Evolutionary conservation across 2,329 filamentous ascomycete species (phyloP), one percentile per base, ranked within the genome.

Genomic region (Talaromyces funiculosus): DNA sequence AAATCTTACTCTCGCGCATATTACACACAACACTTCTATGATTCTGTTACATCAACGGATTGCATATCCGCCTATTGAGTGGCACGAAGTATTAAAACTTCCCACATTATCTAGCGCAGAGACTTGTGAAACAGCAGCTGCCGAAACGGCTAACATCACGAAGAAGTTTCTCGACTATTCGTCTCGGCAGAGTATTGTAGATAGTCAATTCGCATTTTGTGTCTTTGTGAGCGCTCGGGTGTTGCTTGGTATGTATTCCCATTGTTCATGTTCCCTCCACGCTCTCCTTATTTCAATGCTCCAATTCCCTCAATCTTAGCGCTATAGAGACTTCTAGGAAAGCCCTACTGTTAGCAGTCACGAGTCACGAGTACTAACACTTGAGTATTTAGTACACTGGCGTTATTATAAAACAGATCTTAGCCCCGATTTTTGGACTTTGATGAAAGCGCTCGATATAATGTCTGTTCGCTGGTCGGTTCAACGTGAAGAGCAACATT

Each of bases 11-110:
- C 65, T 81, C 0, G 79, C 80, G 0, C 79, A 82, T 35, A 71
- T 80, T 9, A 81, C 78, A 0, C 80, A 82, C 51, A 81, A 81
- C 58, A 76, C 78, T 0, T 79, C 79, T 0, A 80, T 80, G 69
- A 80, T 82, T 24, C 68, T 81, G 0, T 67, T 82, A 0, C 80
- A 82, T 57, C 80, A 82, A 45, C 69, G 71, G 5, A 80, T 82
- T 40, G 80, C 79, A 0, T 81, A 79, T 47, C 78, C 78, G 0
- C 68, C 66, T 0, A 62, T 63, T 0, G 65, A 73, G 2, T 72
- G 71, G 72, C 62, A 64, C 31, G 67, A 64, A 66, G 62, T 68
- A 56, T 69, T 74, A 3, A 69, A 71, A 58, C 63, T 81, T 5
- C 80, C 80, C 0, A 80, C 73, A 53, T 67, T 71, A 3, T 80